These are phyloP conservation scores for Adansonia grandidieri DNA, from an alignment of 441 rosid species.

Conservation along the genomic window DNA sequence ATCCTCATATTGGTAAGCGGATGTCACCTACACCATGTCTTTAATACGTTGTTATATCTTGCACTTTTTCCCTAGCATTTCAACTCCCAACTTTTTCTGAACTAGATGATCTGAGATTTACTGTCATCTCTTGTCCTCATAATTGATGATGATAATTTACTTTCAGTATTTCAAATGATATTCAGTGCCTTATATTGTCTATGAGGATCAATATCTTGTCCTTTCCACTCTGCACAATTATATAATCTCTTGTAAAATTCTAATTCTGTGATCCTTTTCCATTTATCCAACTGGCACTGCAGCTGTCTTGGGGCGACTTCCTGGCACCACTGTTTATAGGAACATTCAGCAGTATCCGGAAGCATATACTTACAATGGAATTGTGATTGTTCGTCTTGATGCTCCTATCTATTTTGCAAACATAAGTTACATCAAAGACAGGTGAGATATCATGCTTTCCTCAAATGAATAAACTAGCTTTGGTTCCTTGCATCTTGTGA, in stretches of 20 bases:
- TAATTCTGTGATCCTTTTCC: not conserved
- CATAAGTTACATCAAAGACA: conserved; percentile 88
- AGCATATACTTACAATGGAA: conserved; percentile 90
- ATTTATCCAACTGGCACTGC: conserved; percentile 24
- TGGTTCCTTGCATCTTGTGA: conserved; percentile 1
- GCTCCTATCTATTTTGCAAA: conserved; percentile 97
- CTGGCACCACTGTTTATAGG: conserved; percentile 97
- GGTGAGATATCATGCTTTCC: conserved; percentile 45
- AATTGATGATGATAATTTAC: not conserved
- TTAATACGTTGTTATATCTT: not conserved
- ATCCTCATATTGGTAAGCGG: conserved; percentile 91
- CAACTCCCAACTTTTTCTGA: not conserved
- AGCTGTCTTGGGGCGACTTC: conserved; percentile 99
- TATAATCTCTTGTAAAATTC: not conserved
- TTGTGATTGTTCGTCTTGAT: conserved; percentile 90
- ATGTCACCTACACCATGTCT: not conserved
- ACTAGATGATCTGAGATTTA: conserved; percentile 5
- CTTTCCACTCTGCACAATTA: conserved; percentile 8
- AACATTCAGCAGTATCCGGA: conserved; percentile 91
- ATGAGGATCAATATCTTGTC: not conserved
- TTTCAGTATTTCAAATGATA: not conserved
- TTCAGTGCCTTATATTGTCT: not conserved
- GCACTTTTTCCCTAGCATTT: not conserved
- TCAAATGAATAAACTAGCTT: conserved; percentile 1
- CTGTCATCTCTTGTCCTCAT: not conserved